A percentile compares a stretch with the other conserved stretches of the same genome.
phyloP scores from a whole-genome alignment of 805 yeast genomes.

The Wickerhamomyces subpelliculosus region DNA sequence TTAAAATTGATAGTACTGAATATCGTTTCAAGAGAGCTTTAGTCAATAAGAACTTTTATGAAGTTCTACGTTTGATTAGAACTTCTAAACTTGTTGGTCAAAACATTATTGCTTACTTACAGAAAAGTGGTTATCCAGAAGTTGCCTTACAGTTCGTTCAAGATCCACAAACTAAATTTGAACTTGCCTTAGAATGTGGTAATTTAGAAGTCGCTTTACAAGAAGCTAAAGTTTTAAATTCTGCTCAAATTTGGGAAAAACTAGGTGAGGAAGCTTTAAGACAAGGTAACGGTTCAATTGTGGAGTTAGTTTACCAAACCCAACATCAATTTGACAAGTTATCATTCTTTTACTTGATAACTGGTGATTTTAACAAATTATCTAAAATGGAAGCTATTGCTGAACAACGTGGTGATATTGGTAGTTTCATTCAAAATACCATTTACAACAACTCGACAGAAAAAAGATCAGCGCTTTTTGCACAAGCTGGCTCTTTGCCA shows the following conservation, averaged over 20 bases:
- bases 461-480: constrained; percentile 66
- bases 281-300: constrained; percentile 83
- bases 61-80: constrained; percentile 83
- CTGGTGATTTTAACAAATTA: constrained; percentile 74
- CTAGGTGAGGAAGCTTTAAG: constrained; percentile 79
- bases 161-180: constrained; percentile 94
- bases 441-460: constrained; percentile 69
- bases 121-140: constrained; percentile 94
- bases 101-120: constrained; percentile 90
- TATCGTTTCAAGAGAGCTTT: constrained; percentile 92
- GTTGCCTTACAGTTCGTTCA: constrained; percentile 95
- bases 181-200: constrained; percentile 90
- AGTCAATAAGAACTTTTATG: constrained; percentile 82
- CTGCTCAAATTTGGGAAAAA: constrained; percentile 66
- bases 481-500: constrained; percentile 75
- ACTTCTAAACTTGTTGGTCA: constrained; percentile 93
- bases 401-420: constrained; percentile 74
- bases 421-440: constrained; percentile 78
- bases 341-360: constrained; percentile 77
- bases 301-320: constrained; percentile 85
- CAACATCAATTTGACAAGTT: constrained; percentile 81
- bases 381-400: constrained; percentile 85
- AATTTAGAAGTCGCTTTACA: constrained; percentile 79
- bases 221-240: constrained; percentile 77
- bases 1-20: constrained; percentile 91